These are phyloP conservation scores for Flaveria brownii DNA, from an alignment of 129 eudicot species.

Conservation along the genomic window DNA sequence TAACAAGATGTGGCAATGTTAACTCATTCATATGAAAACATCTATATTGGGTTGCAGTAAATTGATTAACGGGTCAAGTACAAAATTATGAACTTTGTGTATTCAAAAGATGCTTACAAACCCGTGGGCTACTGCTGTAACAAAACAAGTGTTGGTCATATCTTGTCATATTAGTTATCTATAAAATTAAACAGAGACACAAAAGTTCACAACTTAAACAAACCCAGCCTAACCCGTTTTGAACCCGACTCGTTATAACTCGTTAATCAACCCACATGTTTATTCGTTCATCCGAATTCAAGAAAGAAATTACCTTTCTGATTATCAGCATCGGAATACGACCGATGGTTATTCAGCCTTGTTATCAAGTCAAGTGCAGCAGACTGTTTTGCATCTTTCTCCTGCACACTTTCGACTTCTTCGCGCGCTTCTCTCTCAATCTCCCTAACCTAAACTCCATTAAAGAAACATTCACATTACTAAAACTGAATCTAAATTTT, in stretches of 20 bases:
- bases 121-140: background rate
- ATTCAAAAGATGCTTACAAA: background rate
- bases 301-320: conserved; percentile 52
- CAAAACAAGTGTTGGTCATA: background rate
- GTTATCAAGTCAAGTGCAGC: conserved; percentile 79
- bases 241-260: background rate
- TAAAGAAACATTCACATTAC: conserved; percentile 15
- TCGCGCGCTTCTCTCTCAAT: conserved; percentile 58
- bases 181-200: background rate
- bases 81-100: background rate
- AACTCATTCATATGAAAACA: background rate
- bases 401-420: conserved; percentile 56
- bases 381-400: conserved; percentile 71
- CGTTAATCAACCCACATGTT: background rate
- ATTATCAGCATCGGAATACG: conserved; percentile 67
- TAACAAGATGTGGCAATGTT: background rate
- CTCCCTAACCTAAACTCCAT: conserved; percentile 68
- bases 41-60: background rate
- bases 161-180: background rate
- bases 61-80: background rate
- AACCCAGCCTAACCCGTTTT: background rate
- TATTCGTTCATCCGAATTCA: background rate
- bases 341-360: conserved; percentile 60
- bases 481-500: background rate
- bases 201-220: background rate